Evolutionary conservation across 2,329 filamentous ascomycete species (phyloP).

Genomic region (Sclerotinia subarctica): DNA sequence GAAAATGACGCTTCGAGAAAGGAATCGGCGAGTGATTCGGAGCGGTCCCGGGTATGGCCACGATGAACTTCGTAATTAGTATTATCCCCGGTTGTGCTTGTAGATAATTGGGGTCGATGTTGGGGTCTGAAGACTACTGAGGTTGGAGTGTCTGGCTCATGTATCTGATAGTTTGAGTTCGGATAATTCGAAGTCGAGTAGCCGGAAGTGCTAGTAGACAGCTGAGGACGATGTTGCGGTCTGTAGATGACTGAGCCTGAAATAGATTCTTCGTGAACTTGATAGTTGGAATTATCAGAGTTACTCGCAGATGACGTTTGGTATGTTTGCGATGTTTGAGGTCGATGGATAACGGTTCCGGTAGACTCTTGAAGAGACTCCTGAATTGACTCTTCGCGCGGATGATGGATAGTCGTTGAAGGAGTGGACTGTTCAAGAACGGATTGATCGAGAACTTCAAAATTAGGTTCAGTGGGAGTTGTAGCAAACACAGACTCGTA

Average conservation of each 20-base stretch:
- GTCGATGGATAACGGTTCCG: conserved; percentile 3
- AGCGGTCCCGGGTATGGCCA: conserved; percentile 6
- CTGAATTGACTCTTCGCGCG: not conserved
- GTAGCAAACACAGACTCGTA: conserved; percentile 29
- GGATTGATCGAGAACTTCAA: conserved; percentile 17
- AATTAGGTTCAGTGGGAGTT: conserved; percentile 20
- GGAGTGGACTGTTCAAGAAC: conserved; percentile 14
- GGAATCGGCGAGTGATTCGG: conserved; percentile 16
- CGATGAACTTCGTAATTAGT: conserved; percentile 16
- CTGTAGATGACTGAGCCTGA: conserved; percentile 18
- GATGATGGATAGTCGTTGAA: conserved; percentile 16
- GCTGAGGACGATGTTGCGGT: conserved; percentile 10
- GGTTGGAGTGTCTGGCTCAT: conserved; percentile 18
- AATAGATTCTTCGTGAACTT: conserved; percentile 8
- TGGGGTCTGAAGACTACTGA: conserved; percentile 13
- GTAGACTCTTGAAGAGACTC: not conserved
- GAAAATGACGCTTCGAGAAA: conserved; percentile 24
- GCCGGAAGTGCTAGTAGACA: conserved; percentile 16
- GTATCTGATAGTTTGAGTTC: conserved; percentile 18
- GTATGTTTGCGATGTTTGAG: not conserved
- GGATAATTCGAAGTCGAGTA: conserved; percentile 15
- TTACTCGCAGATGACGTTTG: conserved; percentile 13
- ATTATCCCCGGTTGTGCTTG: conserved; percentile 18
- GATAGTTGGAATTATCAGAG: conserved; percentile 18
- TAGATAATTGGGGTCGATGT: conserved; percentile 17